A percentile compares a stretch with the other conserved stretches of the same genome.
These are phyloP conservation scores for Talaromyces adpressus DNA, from an alignment of 495 filamentous ascomycete species.

Conservation along the genomic window DNA sequence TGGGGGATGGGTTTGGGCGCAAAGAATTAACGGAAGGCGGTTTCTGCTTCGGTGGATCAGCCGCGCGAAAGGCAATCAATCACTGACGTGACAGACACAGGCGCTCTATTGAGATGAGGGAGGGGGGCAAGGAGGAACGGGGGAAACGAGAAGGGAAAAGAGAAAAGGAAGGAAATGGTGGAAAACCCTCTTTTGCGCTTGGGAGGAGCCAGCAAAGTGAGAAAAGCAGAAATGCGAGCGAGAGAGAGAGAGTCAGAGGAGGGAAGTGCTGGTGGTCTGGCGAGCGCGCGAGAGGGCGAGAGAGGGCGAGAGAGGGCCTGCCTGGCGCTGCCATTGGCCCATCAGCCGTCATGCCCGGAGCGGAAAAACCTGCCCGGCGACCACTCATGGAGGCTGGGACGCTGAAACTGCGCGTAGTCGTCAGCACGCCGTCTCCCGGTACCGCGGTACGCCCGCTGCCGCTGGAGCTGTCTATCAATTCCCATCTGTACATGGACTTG, in stretches of 20 bases:
- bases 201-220: constrained; percentile 12
- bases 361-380: not conserved
- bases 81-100: constrained; percentile 23
- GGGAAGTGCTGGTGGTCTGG: not conserved
- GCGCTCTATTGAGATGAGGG: not conserved
- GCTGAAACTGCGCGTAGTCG: not conserved
- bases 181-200: not conserved
- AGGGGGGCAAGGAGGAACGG: constrained; percentile 24
- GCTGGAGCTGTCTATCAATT: not conserved
- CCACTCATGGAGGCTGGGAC: not conserved
- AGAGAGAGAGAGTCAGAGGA: constrained; percentile 9
- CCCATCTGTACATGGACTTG: not conserved
- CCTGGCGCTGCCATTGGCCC: constrained; percentile 3
- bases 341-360: constrained; percentile 5
- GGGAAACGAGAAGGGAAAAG: constrained; percentile 18
- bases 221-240: constrained; percentile 13
- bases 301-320: constrained; percentile 11
- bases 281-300: constrained; percentile 4
- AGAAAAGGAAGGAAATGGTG: constrained; percentile 17
- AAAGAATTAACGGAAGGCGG: not conserved
- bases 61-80: not conserved
- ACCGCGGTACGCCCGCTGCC: not conserved
- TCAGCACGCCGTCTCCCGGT: not conserved
- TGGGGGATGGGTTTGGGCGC: not conserved
- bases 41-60: constrained; percentile 1